Conservation (phyloP, 116 monocot genomes). For the Iris pallida region DNA sequence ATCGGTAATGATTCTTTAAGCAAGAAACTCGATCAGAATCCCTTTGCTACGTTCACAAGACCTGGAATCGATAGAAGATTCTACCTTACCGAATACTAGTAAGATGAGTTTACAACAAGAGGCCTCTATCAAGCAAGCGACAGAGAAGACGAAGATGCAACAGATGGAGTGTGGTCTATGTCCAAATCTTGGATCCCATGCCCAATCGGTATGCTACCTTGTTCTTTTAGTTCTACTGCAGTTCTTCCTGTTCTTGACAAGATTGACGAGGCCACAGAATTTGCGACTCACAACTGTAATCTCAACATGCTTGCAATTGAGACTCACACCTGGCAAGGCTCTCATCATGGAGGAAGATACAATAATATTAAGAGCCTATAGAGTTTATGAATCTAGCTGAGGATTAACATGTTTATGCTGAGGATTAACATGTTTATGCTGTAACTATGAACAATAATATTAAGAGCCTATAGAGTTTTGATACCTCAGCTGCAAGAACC, state of each 20-base stretch:
- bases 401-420: too few species aligned
- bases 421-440: too few species aligned
- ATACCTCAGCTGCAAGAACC: too few species aligned
- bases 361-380: too few species aligned
- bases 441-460: too few species aligned
- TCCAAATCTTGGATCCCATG: slow-evolving; percentile 70
- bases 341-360: too few species aligned
- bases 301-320: too few species aligned
- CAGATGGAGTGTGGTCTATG: slow-evolving; percentile 40
- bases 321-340: too few species aligned
- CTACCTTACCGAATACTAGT: neutral
- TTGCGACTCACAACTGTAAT: too few species aligned
- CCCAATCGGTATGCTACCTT: slow-evolving; percentile 76
- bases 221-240: slow-evolving; percentile 55
- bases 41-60: slow-evolving; percentile 16
- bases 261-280: neutral
- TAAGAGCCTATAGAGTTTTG: too few species aligned
- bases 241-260: slow-evolving; percentile 52
- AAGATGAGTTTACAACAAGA: slow-evolving; percentile 14
- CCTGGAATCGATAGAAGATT: slow-evolving; percentile 6
- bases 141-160: slow-evolving; percentile 2
- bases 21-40: slow-evolving; percentile 48
- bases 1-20: slow-evolving; percentile 21
- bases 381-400: too few species aligned
- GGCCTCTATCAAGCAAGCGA: neutral